Percentiles rank a stretch among this genome's conserved stretches.
phyloP scores from a whole-genome alignment of 2,329 filamentous ascomycete species.

The Colletotrichum kahawae region DNA sequence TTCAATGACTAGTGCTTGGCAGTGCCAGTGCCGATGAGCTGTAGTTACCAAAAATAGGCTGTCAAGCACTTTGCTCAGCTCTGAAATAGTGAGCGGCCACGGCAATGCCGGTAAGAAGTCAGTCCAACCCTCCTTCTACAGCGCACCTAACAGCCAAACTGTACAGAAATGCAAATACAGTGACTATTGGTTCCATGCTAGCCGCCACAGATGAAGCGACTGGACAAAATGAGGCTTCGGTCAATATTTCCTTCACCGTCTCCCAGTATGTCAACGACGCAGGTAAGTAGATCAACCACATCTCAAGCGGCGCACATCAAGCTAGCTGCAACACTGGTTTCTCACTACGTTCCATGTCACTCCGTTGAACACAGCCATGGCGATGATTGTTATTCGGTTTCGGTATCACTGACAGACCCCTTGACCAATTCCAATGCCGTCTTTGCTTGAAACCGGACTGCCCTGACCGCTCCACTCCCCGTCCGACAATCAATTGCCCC shows the following conservation, averaged over 20 bases:
- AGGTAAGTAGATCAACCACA: background rate
- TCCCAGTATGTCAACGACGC: background rate
- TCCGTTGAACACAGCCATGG: background rate
- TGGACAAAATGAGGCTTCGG: background rate
- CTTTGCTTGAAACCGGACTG: background rate
- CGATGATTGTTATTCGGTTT: background rate
- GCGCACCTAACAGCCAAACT: background rate
- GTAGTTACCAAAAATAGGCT: background rate
- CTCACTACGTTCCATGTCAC: no score
- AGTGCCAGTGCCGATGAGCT: background rate
- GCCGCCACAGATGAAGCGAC: background rate
- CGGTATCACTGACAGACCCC: background rate
- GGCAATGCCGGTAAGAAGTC: background rate
- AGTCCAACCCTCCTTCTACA: background rate
- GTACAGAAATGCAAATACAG: background rate
- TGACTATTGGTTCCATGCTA: background rate
- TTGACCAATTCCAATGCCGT: background rate
- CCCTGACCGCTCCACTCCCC: background rate
- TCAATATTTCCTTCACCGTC: accelerated
- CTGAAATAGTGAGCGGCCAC: background rate
- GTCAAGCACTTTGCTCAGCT: background rate
- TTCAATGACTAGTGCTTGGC: background rate
- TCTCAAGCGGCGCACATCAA: background rate
- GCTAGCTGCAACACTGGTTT: background rate
- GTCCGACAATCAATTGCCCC: background rate